Evolutionary conservation across 257 asterid species (phyloP), one percentile per base, ranked within the genome.

Genomic region (Jacaranda copaia): DNA sequence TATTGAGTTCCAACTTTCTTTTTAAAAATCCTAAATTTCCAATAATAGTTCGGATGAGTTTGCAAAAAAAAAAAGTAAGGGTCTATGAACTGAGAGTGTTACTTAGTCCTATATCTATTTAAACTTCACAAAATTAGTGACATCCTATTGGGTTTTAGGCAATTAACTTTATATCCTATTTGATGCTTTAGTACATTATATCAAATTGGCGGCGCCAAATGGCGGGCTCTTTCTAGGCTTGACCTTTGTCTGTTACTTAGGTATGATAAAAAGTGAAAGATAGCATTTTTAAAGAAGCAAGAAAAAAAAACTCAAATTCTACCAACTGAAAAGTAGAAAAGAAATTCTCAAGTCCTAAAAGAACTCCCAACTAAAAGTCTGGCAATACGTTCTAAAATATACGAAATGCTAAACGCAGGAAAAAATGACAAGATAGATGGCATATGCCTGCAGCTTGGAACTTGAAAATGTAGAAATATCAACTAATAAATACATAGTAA

Each of bases 361-460:
- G n/a, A 8, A 63, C 20, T 45, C 67, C 52, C 39, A 32, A 81
- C 36, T 19, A 25, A 13, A 68, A 59, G 11, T 32, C 18, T 59
- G 43, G 62, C 18, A 9, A 49, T 15, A 40, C 49, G 58, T 66
- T 60, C 78, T 78, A 70, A 16, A 61, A 32, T 4, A 16, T 38
- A 13, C 10, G 1, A 63, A 53, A 70, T 36, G 15, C 43, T 18
- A 16, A 42, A 63, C 6, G 32, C 39, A 58, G 15, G 43, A 61
- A 61, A 36, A 52, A 20, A 38, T 40, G 9, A 4, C 45, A 56
- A 7, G 73, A 65, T 72, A 16, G n/a, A 35, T 16, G 64, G 6
- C 38, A 11, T 15, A 14, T 9, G 9, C 42, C 11, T 36, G 53
- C 36, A 49, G 45, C 38, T 68, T 32, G 72, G 42, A 43, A 35